Conservation (phyloP, 805 yeast genomes). For the Blastobotrys robertii region DNA sequence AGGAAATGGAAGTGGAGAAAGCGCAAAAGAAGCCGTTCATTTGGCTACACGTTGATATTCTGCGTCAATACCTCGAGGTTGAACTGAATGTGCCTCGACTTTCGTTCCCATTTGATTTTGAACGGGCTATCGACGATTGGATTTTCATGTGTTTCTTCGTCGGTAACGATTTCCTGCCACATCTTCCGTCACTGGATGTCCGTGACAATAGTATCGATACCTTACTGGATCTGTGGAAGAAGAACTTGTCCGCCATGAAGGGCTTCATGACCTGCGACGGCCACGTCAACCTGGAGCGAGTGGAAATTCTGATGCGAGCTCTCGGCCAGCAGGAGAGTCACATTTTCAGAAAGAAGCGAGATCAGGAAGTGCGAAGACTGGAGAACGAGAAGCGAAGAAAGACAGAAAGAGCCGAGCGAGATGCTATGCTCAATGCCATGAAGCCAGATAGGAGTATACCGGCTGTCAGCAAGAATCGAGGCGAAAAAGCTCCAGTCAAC, state of each 20-base stretch:
- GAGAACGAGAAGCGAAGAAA: constrained; percentile 55
- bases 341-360: constrained; percentile 62
- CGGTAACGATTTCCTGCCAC: constrained; percentile 97
- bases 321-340: constrained; percentile 68
- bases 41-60: constrained; percentile 83
- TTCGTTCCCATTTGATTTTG: constrained; percentile 73
- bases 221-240: constrained; percentile 76
- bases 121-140: constrained; percentile 98
- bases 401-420: constrained; percentile 25
- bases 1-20: constrained; percentile 28
- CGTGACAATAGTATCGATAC: constrained; percentile 88
- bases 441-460: constrained; percentile 4
- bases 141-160: constrained; percentile 97
- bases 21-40: constrained; percentile 67
- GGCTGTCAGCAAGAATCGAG: constrained; percentile 43
- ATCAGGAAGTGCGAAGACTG: constrained; percentile 58
- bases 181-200: constrained; percentile 87
- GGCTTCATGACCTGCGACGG: constrained; percentile 91
- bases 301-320: constrained; percentile 55
- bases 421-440: constrained; percentile 5
- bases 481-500: constrained; percentile 62
- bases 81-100: constrained; percentile 66
- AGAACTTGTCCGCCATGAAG: constrained; percentile 50
- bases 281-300: constrained; percentile 59
- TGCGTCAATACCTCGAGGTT: constrained; percentile 78